A percentile compares a stretch with the other conserved stretches of the same genome.
These are phyloP conservation scores for Rhodamnia rubescens DNA, from an alignment of 345 rosid genomes.

Conservation along the genomic window DNA sequence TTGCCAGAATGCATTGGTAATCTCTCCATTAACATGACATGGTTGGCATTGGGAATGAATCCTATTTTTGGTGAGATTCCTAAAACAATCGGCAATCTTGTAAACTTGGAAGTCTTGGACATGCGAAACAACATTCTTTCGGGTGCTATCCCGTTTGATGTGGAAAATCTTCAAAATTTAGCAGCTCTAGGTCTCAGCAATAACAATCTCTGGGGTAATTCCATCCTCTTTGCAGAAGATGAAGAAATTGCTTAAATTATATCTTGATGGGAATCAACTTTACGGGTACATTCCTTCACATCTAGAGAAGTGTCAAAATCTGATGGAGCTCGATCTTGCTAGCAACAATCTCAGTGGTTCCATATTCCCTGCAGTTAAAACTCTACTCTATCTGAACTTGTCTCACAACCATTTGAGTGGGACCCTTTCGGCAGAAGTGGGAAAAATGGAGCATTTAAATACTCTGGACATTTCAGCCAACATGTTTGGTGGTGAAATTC, in stretches of 20 bases:
- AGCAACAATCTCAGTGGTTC: conserved; percentile 13
- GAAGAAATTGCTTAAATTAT: background rate
- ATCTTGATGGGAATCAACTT: conserved; percentile 1
- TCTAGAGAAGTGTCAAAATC: background rate
- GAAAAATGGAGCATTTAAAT: conserved; percentile 2
- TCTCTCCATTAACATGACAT: too few species aligned
- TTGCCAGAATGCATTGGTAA: too few species aligned
- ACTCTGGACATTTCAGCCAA: conserved; percentile 13
- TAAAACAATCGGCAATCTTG: too few species aligned
- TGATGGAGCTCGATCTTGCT: conserved; percentile 1
- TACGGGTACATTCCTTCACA: conserved; percentile 12
- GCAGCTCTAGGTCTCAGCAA: background rate
- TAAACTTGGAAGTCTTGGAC: background rate
- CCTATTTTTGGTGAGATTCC: background rate
- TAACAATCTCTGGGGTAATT: conserved; percentile 6
- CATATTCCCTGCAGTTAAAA: background rate
- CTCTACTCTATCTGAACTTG: background rate
- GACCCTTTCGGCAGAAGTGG: background rate
- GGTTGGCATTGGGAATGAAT: too few species aligned
- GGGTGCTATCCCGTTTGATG: conserved; percentile 12
- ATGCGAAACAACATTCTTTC: background rate
- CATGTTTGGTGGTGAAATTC: conserved; percentile 9
- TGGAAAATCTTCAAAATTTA: conserved; percentile 9
- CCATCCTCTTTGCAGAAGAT: conserved; percentile 15
- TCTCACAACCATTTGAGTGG: conserved; percentile 13